Evolutionary conservation across 768 basidiomycete species (phyloP), one percentile per base, ranked within the genome.

Genomic region (Gloeopeniophorella convolvens): DNA sequence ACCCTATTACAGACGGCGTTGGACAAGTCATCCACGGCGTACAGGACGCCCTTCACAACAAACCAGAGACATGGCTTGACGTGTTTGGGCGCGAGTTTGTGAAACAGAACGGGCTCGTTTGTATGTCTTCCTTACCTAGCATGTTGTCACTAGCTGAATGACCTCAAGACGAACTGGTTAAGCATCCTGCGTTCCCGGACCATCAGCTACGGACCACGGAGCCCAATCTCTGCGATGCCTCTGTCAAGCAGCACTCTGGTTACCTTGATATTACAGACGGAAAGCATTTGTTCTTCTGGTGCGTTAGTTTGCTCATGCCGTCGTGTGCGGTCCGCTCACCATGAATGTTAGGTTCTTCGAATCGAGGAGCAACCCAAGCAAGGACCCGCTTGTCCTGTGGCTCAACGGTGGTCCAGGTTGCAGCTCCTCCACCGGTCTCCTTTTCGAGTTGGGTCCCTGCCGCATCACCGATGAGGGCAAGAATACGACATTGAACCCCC

Each of bases 321-420:
- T 8, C 33, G 15, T 23, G n/a, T 16, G 32, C 21, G 26, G 32
- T 7, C 23, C 5, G 20, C 15, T 42, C 18, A 46, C 23, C 5
- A 36, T 39, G n/a, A 11, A 10, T 21, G 4, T 33, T 51, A 89
- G 87, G 87, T 92, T 90, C 76, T 92, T 97, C 59, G 94, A 96
- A 68, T 80, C 86, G 1, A 76, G 93, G 30, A 71, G 68, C 46
- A 73, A 78, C 15, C 93, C 95, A 0, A 68, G 76, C 43, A 72
- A 79, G 45, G 91, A 87, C 5, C 94, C 93, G 4, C 75, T 97
- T 2, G 74, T 94, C 8, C 72, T 96, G 40, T 96, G 94, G 94
- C 72, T 90, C n/a, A 90, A 89, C 56, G 89, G 89, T 28, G 84
- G 85, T 16, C 70, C 70, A 2, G 69, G 70, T 1, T 69, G 68